A percentile compares a stretch with the other conserved stretches of the same genome.
These are phyloP conservation scores for Phaeolepiota aurea DNA, from an alignment of 768 basidiomycete genomes.

Conservation along the genomic window DNA sequence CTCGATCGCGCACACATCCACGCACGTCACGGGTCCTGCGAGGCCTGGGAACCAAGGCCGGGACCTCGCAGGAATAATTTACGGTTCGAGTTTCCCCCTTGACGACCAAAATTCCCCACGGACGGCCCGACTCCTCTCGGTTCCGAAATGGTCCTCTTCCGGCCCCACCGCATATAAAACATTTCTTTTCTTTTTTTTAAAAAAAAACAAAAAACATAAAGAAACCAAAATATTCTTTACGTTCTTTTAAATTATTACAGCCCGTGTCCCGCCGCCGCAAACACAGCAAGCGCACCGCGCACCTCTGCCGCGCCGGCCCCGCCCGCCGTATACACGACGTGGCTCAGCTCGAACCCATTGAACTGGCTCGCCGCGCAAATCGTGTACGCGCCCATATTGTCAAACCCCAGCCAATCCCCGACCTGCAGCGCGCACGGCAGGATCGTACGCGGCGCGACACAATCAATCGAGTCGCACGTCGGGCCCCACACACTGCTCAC, in stretches of 20 bases:
- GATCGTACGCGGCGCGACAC: conserved; percentile 58
- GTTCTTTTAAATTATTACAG: conserved; percentile 12
- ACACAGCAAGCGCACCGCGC: conserved; percentile 39
- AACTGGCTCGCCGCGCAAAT: conserved; percentile 94
- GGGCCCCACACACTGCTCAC: conserved; percentile 91
- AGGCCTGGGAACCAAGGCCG: conserved; percentile 23
- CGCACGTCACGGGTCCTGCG: conserved; percentile 23
- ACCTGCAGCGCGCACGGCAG: conserved; percentile 69
- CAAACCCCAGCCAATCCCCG: conserved; percentile 98
- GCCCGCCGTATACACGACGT: conserved; percentile 73
- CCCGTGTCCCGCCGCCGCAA: conserved; percentile 35
- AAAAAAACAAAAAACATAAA: neutral
- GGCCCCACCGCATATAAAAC: neutral
- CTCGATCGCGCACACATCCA: conserved; percentile 24
- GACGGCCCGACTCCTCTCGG: conserved; percentile 24
- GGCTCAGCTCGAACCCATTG: conserved; percentile 82
- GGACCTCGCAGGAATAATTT: conserved; percentile 21
- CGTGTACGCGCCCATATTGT: conserved; percentile 99
- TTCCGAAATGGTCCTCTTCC: conserved; percentile 13
- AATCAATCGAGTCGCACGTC: conserved; percentile 97
- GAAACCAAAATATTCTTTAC: too few species aligned
- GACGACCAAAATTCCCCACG: conserved; percentile 9
- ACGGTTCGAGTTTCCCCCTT: conserved; percentile 13
- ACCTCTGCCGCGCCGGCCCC: conserved; percentile 43
- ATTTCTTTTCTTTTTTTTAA: neutral